Conservation (phyloP, 805 yeast genomes). For the Kodamaea sagamina region DNA sequence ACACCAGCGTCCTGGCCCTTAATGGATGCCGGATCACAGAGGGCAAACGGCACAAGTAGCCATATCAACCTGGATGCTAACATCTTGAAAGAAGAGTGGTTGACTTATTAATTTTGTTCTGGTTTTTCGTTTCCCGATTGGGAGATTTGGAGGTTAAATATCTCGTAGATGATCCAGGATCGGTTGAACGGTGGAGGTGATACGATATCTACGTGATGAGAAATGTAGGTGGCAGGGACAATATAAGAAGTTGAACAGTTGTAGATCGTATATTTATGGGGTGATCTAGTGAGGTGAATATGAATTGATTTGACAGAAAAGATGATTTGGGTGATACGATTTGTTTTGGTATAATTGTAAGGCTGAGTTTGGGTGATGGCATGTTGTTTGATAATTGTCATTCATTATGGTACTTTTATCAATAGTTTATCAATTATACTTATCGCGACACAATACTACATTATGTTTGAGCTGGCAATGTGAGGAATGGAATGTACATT, state of each 20-base stretch:
- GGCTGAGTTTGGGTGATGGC: too few species aligned
- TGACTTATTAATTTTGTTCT: background rate
- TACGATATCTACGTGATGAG: too few species aligned
- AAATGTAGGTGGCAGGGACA: background rate
- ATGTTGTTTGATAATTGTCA: too few species aligned
- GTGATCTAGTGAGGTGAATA: background rate
- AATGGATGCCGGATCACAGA: conserved; percentile 2
- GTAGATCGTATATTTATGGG: too few species aligned
- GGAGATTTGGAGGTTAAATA: background rate
- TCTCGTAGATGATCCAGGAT: background rate
- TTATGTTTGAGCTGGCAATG: too few species aligned
- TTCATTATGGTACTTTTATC: too few species aligned
- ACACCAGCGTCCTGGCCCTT: background rate
- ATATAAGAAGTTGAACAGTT: background rate
- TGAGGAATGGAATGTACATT: too few species aligned
- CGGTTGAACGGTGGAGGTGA: conserved; percentile 1
- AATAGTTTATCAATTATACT: too few species aligned
- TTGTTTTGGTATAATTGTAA: too few species aligned
- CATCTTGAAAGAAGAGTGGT: background rate
- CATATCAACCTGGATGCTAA: background rate
- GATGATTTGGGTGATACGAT: too few species aligned
- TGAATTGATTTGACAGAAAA: background rate
- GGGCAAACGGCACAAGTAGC: conserved; percentile 2
- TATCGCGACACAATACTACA: too few species aligned
- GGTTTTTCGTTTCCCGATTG: background rate